Conservation (phyloP, 164 flowering plant genomes). For the Chloranthus sessilifolius region DNA sequence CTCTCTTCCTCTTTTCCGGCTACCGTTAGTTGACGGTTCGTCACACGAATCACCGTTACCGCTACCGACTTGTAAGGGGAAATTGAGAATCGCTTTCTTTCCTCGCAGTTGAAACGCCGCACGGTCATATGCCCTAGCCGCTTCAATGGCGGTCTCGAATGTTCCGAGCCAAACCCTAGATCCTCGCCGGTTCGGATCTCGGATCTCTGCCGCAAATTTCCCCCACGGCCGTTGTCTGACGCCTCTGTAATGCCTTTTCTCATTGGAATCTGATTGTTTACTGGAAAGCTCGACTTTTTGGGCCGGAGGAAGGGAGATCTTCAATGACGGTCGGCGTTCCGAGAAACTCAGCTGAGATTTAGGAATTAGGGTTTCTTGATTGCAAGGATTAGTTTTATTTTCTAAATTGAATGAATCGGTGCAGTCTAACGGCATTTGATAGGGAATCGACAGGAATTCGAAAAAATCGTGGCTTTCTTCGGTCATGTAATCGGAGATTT, state of each 20-base stretch:
- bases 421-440: no score
- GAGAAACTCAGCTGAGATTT: no score
- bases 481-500: no score
- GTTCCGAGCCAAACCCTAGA: constrained; percentile 57
- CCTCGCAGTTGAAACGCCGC: constrained; percentile 58
- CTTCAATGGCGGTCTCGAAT: constrained; percentile 43
- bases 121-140: constrained; percentile 54
- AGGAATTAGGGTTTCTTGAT: no score
- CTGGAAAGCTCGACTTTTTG: constrained; percentile 23
- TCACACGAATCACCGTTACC: no score
- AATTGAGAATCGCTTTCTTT: constrained; percentile 50
- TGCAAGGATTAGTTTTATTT: no score
- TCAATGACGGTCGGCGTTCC: constrained; percentile 29
- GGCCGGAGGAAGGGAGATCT: constrained; percentile 28
- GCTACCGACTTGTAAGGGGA: constrained; percentile 41
- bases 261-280: neutral
- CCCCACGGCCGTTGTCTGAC: constrained; percentile 59
- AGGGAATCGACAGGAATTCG: no score
- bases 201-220: constrained; percentile 56
- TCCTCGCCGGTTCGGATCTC: constrained; percentile 43
- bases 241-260: constrained; percentile 40
- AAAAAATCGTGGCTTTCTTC: no score
- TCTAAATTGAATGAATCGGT: no score
- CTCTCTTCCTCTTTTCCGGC: constrained; percentile 6
- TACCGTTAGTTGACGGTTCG: neutral